phyloP scores from a whole-genome alignment of 805 yeast genomes.

The Millerozyma miso region DNA sequence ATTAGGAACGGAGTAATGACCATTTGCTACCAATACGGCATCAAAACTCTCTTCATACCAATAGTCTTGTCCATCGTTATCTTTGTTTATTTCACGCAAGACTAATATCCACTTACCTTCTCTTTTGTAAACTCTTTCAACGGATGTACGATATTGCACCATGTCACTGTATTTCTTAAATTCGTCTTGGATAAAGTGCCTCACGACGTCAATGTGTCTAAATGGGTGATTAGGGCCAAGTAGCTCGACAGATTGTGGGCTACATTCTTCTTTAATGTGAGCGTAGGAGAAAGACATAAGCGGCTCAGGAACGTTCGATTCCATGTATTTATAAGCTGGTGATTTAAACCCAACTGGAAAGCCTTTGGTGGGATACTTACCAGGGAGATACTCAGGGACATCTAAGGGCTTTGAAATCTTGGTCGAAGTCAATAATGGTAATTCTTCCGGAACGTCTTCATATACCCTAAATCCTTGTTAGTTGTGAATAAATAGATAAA shows the following conservation, averaged over 20 bases:
- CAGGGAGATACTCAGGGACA: background rate
- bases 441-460: background rate
- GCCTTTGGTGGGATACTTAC: background rate
- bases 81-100: slow-evolving; percentile 1
- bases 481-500: no score
- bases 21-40: slow-evolving; percentile 41
- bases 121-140: background rate
- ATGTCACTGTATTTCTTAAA: background rate
- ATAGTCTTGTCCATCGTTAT: slow-evolving; percentile 18
- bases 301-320: slow-evolving; percentile 18
- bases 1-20: slow-evolving; percentile 46
- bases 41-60: slow-evolving; percentile 40
- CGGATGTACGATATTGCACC: slow-evolving; percentile 1
- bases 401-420: background rate
- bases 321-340: slow-evolving; percentile 16
- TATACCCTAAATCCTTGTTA: background rate
- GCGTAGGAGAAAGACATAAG: slow-evolving; percentile 19
- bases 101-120: background rate
- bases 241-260: slow-evolving; percentile 7
- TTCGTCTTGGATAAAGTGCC: slow-evolving; percentile 11
- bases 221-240: slow-evolving; percentile 16
- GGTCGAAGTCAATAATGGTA: background rate
- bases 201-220: slow-evolving; percentile 12
- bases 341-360: slow-evolving; percentile 2
- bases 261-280: slow-evolving; percentile 10